Conservation (phyloP, 2,329 filamentous ascomycete species). For the Aureobasidium sp. region DNA sequence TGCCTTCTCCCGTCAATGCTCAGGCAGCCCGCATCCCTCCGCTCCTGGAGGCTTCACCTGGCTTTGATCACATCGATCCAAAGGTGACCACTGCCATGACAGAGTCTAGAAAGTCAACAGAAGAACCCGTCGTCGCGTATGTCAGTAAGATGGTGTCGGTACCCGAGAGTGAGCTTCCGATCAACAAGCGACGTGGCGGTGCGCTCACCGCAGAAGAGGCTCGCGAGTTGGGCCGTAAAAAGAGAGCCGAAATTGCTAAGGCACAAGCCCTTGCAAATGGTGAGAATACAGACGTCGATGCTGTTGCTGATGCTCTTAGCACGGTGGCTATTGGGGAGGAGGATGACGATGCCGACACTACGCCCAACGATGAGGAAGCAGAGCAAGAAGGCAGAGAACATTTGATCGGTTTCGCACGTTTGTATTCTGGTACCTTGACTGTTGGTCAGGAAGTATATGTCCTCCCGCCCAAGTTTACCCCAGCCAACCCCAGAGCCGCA, state of each 20-base stretch:
- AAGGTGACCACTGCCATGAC: constrained; percentile 72
- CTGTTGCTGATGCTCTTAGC: constrained; percentile 53
- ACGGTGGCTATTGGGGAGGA: constrained; percentile 51
- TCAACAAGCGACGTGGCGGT: constrained; percentile 68
- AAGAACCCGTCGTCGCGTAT: constrained; percentile 81
- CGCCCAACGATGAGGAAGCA: constrained; percentile 29
- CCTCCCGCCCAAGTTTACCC: constrained; percentile 85
- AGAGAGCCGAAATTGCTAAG: constrained; percentile 78
- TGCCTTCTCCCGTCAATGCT: constrained; percentile 74
- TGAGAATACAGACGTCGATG: constrained; percentile 42
- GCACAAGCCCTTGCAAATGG: constrained; percentile 55
- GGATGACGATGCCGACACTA: constrained; percentile 15
- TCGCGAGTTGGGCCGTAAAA: constrained; percentile 74
- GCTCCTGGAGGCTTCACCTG: constrained; percentile 72
- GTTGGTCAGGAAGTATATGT: constrained; percentile 91
- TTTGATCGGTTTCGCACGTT: constrained; percentile 85
- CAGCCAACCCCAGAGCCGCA: constrained; percentile 60
- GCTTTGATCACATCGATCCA: constrained; percentile 59
- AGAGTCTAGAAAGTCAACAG: constrained; percentile 60
- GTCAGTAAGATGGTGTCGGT: constrained; percentile 98
- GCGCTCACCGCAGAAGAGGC: constrained; percentile 82
- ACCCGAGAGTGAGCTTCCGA: constrained; percentile 81
- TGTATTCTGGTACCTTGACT: constrained; percentile 83
- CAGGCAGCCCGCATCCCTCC: constrained; percentile 74
- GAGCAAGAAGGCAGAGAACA: constrained; percentile 67